Conservation (phyloP, 2,329 filamentous ascomycete genomes). For the Fonsecaea multimorphosa region DNA sequence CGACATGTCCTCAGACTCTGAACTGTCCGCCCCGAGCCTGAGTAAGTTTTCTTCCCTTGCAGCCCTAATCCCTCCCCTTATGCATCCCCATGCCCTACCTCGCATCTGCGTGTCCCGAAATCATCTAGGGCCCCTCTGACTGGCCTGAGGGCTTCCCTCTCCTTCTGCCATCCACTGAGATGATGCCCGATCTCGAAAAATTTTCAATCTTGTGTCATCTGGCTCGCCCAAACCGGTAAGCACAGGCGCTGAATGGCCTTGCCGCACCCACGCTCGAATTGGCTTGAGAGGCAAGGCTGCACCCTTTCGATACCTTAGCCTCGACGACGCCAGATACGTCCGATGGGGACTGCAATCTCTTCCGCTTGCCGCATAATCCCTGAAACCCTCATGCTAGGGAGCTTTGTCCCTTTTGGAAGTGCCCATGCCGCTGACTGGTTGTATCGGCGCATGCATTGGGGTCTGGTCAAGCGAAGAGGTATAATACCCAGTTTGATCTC, state of each 20-base stretch:
- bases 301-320: conserved; percentile 30
- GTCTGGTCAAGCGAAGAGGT: conserved; percentile 23
- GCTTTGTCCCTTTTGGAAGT: conserved; percentile 23
- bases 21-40: conserved; percentile 7
- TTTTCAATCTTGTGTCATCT: conserved; percentile 34
- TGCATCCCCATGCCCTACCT: conserved; percentile 24
- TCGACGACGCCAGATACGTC: conserved; percentile 24
- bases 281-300: conserved; percentile 34
- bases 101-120: conserved; percentile 23
- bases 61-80: conserved; percentile 16
- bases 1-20: conserved; percentile 11
- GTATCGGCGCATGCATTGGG: conserved; percentile 2
- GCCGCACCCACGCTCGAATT: conserved; percentile 15
- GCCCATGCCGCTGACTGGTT: conserved; percentile 28
- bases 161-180: conserved; percentile 22
- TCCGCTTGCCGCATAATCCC: conserved; percentile 31
- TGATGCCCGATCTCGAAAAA: conserved; percentile 26
- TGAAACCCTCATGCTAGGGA: conserved; percentile 19
- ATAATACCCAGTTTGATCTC: conserved; percentile 31
- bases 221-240: conserved; percentile 30
- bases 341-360: conserved; percentile 34
- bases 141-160: conserved; percentile 22
- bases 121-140: conserved; percentile 19
- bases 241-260: conserved; percentile 27
- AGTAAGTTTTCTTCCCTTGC: conserved; percentile 17